phyloP scores from a whole-genome alignment of 495 filamentous ascomycete genomes.

The Hamigera avellanea region DNA sequence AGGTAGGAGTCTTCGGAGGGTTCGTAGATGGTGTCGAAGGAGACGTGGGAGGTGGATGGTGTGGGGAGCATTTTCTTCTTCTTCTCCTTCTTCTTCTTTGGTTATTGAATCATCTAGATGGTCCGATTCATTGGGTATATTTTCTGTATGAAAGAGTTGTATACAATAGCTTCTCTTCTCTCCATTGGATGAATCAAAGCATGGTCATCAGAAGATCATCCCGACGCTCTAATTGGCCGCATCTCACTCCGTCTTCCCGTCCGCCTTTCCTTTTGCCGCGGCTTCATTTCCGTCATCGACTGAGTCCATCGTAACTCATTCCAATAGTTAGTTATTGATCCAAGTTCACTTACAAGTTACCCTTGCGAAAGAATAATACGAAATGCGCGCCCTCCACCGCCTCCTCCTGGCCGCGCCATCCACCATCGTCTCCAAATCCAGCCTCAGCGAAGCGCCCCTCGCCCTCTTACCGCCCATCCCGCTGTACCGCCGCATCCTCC shows the following conservation, averaged over 20 bases:
- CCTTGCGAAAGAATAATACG: too few species aligned
- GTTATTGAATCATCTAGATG: constrained; percentile 1
- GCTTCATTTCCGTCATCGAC: constrained; percentile 4
- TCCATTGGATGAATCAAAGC: too few species aligned
- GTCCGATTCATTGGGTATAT: too few species aligned
- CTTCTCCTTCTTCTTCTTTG: background rate
- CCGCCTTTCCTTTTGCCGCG: too few species aligned
- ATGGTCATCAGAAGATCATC: too few species aligned
- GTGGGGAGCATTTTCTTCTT: constrained; percentile 65
- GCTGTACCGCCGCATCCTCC: constrained; percentile 76
- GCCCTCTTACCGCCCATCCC: constrained; percentile 85
- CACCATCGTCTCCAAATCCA: constrained; percentile 34
- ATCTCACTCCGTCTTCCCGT: too few species aligned
- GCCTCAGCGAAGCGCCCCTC: constrained; percentile 47
- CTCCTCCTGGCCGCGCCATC: constrained; percentile 36
- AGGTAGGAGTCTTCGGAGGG: constrained; percentile 92
- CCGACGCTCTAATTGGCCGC: too few species aligned
- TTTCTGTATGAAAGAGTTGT: too few species aligned
- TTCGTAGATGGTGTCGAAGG: constrained; percentile 78
- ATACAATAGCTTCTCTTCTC: too few species aligned
- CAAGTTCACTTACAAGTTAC: too few species aligned
- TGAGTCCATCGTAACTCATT: constrained; percentile 1
- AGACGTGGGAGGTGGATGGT: constrained; percentile 80
- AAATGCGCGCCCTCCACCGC: constrained; percentile 14
- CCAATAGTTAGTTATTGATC: too few species aligned